A percentile compares a stretch with the other conserved stretches of the same genome.
phyloP scores from a whole-genome alignment of 257 asterid genomes.

The Cynanchum wilfordii region DNA sequence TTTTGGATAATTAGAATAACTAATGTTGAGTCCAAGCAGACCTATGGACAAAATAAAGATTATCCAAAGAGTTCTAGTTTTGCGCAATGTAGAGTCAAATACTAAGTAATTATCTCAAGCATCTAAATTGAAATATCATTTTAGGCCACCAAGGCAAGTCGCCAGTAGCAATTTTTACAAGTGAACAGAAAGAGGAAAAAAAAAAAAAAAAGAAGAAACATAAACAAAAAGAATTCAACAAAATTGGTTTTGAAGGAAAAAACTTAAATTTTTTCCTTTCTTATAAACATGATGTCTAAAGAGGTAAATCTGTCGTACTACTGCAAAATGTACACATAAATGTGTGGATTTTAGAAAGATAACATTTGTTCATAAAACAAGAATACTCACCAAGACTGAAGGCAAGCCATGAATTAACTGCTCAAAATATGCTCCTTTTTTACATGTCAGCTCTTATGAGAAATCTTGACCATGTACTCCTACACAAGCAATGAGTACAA shows the following conservation, averaged over 20 bases:
- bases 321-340: not conserved
- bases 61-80: not conserved
- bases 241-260: not conserved
- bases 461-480: not conserved
- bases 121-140: not conserved
- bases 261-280: not conserved
- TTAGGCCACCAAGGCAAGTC: not conserved
- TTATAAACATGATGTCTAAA: not conserved
- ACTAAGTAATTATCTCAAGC: not conserved
- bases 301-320: not conserved
- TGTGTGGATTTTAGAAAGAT: not conserved
- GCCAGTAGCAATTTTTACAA: not conserved
- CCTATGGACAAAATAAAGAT: not conserved
- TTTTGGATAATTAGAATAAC: not conserved
- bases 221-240: not conserved
- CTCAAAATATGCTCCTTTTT: not conserved
- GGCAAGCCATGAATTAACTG: not conserved
- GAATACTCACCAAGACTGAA: not conserved
- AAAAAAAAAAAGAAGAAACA: not conserved
- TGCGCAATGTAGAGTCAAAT: not conserved
- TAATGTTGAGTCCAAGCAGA: not conserved
- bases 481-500: constrained; percentile 1
- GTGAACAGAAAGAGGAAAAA: not conserved
- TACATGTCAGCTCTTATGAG: not conserved
- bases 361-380: not conserved